Conservation (phyloP, 768 basidiomycete species). For the Mycena galericulata region DNA sequence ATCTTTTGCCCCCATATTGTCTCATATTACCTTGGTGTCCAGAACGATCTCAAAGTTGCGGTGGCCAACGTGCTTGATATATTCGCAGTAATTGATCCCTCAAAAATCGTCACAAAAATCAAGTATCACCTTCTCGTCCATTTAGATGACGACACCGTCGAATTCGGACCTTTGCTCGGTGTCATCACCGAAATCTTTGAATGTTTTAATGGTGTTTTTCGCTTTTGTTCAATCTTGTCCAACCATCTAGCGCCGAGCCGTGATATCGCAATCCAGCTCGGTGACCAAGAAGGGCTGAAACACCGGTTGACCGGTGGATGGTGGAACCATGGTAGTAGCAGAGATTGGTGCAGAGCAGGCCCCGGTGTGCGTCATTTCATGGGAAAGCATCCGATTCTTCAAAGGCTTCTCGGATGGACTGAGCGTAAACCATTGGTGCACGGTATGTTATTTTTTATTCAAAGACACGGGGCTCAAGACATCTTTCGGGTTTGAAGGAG, state of each 20-base stretch:
- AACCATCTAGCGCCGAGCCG: conserved; percentile 48
- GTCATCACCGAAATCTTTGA: conserved; percentile 39
- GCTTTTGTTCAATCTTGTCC: conserved; percentile 37
- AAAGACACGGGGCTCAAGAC: too few relatives aligned
- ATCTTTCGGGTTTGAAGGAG: background rate
- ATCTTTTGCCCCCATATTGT: conserved; percentile 23
- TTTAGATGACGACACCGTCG: conserved; percentile 22
- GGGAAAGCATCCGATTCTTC: background rate
- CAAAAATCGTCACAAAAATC: too few relatives aligned
- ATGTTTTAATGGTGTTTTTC: conserved; percentile 46
- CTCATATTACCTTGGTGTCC: too few relatives aligned
- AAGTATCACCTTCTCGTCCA: conserved; percentile 30
- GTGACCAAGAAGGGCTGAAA: conserved; percentile 15
- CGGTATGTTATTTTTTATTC: too few relatives aligned
- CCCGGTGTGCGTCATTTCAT: background rate
- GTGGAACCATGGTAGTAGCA: background rate
- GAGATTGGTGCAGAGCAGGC: background rate
- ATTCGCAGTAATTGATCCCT: too few relatives aligned
- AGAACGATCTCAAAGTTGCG: too few relatives aligned
- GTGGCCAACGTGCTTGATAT: too few relatives aligned
- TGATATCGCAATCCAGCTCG: conserved; percentile 34
- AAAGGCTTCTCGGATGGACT: conserved; percentile 1
- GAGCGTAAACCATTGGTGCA: background rate
- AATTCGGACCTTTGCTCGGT: conserved; percentile 32
- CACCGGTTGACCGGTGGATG: background rate